phyloP scores from a whole-genome alignment of 106 monocot genomes.

The Apostasia shenzhenica region DNA sequence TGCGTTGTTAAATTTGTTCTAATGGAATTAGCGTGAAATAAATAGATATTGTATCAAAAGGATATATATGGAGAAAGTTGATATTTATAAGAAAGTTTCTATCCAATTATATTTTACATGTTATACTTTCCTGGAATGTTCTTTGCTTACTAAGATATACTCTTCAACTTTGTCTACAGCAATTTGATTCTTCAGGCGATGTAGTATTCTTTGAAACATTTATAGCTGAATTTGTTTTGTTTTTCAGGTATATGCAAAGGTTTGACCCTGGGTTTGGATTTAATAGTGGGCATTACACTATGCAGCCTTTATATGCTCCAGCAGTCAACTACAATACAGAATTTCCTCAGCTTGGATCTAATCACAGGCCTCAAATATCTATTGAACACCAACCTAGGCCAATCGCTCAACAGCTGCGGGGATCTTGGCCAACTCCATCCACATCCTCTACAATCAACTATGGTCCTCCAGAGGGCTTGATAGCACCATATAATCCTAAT shows the following conservation, averaged over 20 bases:
- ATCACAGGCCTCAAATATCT: conserved; percentile 43
- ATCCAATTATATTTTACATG: too few species aligned
- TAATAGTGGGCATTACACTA: conserved; percentile 52
- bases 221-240: not conserved
- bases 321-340: conserved; percentile 86
- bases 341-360: conserved; percentile 77
- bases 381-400: conserved; percentile 41
- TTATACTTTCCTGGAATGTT: too few species aligned
- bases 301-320: conserved; percentile 76
- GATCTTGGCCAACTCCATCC: conserved; percentile 43
- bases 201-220: too few species aligned
- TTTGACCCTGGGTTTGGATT: conserved; percentile 99
- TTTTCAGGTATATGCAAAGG: conserved; percentile 74
- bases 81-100: too few species aligned
- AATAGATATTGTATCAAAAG: too few species aligned
- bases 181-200: too few species aligned
- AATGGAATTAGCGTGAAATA: too few species aligned
- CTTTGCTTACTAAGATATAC: too few species aligned
- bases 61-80: too few species aligned
- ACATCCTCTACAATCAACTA: conserved; percentile 38
- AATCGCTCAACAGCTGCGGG: conserved; percentile 41
- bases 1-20: too few species aligned
- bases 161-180: too few species aligned
- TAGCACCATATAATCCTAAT: conserved; percentile 45
- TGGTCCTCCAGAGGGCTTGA: conserved; percentile 59